Conservation (phyloP, 768 basidiomycete species). For the Asterophora lycoperdoides region DNA sequence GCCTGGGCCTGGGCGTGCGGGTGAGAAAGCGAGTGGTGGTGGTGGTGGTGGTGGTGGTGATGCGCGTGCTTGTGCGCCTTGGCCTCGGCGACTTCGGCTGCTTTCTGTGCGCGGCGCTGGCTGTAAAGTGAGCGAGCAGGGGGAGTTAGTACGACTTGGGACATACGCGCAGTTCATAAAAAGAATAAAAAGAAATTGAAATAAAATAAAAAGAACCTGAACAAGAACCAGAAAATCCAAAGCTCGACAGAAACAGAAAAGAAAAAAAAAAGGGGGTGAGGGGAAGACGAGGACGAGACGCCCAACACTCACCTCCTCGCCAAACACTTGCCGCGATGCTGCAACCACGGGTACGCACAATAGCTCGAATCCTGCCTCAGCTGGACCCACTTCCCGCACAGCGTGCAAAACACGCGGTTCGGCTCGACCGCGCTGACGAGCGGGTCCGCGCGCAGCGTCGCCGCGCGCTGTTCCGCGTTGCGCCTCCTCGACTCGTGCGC, state of each 20-base stretch:
- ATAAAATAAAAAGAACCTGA: neutral
- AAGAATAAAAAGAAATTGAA: neutral
- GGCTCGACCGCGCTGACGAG: conserved; percentile 70
- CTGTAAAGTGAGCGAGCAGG: conserved; percentile 25
- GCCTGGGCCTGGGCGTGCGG: no score
- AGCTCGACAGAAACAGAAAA: neutral
- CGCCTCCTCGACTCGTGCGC: conserved; percentile 65
- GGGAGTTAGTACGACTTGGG: no score
- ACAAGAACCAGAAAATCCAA: neutral
- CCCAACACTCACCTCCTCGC: conserved; percentile 69
- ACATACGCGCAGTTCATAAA: no score
- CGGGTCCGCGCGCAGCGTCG: conserved; percentile 60
- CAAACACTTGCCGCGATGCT: conserved; percentile 73
- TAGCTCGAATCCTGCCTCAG: conserved; percentile 73
- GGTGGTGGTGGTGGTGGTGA: neutral
- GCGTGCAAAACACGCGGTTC: conserved; percentile 65
- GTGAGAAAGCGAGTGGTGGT: neutral
- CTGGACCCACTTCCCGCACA: conserved; percentile 83
- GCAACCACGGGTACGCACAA: conserved; percentile 79
- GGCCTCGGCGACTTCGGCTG: conserved; percentile 46
- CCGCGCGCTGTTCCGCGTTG: conserved; percentile 77
- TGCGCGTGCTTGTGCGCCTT: conserved; percentile 28
- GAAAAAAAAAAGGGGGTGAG: no score
- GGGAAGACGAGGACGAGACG: no score
- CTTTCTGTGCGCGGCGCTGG: conserved; percentile 53